Evolutionary conservation across 345 rosid genomes (phyloP).

Genomic region (Salix arbutifolia): DNA sequence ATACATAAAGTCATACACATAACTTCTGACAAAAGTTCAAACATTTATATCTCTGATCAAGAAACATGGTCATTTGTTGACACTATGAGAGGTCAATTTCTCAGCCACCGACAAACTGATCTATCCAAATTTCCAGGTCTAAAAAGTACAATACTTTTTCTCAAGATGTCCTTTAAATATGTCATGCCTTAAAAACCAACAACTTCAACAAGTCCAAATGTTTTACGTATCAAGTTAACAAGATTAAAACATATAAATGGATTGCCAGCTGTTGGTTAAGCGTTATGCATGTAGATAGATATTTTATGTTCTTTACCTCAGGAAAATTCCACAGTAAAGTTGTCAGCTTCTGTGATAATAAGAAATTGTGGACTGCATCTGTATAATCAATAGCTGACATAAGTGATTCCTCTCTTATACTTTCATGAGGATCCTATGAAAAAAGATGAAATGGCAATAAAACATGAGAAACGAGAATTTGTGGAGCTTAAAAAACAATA

Average conservation of each 20-base stretch:
- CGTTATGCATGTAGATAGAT: neutral
- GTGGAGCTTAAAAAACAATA: neutral
- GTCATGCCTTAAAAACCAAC: neutral
- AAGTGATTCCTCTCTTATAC: conserved; percentile 57
- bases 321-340: conserved; percentile 79
- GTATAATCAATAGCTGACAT: conserved; percentile 57
- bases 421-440: conserved; percentile 45
- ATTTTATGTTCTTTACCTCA: conserved; percentile 47
- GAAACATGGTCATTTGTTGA: neutral
- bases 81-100: too few species aligned
- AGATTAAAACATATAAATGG: neutral
- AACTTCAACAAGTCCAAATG: neutral
- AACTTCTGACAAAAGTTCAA: neutral
- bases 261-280: neutral
- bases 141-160: neutral
- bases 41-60: neutral
- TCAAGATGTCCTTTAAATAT: neutral
- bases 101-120: too few species aligned
- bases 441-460: conserved; percentile 12
- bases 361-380: conserved; percentile 81
- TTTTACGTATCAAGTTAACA: neutral
- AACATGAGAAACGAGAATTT: conserved; percentile 5
- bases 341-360: conserved; percentile 75
- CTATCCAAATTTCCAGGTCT: neutral
- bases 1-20: neutral